Evolutionary conservation across 257 asterid genomes (phyloP), one percentile per base, ranked within the genome.

Genomic region (Primulina huaijiensis): DNA sequence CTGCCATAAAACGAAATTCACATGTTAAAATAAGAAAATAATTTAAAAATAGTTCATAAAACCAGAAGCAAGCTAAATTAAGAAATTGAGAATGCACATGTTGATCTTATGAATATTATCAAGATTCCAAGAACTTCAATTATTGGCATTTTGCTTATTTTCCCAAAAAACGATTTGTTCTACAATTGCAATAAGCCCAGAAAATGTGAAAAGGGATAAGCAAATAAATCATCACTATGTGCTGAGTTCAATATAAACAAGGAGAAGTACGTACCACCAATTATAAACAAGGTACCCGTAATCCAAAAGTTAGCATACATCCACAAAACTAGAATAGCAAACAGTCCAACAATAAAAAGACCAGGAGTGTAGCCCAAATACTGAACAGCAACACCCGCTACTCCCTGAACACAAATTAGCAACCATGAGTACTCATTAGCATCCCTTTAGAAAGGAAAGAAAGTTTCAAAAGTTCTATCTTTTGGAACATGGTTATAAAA

Each of bases 251-350:
- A 71, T 43, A 53, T 64, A 76, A 62, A 60, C 34, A 37, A 72
- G 69, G 75, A 64, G 76, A 80, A 58, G 55, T 64, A 52, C 95
- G 53, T 92, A 94, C 99, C 99, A 75, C 99, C 99, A 76, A 94
- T 90, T 71, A 94, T 84, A 83, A 94, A 87, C 85, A 94, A 78
- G 83, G 95, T 76, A 62, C 98, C 95, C 23, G 93, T 85, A 59
- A 92, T 94, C 99, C 99, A 94, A 86, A 94, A 89, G 90, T 94
- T 94, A 69, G 98, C 98, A 83, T 84, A 94, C 95, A 92, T 92
- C 99, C 99, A 94, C 70, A 94, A 87, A 78, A 87, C 79, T 65
- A 92, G 75, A 86, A 92, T 94, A 74, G 87, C 89, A 76, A 89
- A 86, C 72, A 92, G 87, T 79, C 99, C 99, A 67, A 94, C 98